Evolutionary conservation across 2,329 filamentous ascomycete species (phyloP), one percentile per base, ranked within the genome.

Genomic region (Fusarium nurragi): DNA sequence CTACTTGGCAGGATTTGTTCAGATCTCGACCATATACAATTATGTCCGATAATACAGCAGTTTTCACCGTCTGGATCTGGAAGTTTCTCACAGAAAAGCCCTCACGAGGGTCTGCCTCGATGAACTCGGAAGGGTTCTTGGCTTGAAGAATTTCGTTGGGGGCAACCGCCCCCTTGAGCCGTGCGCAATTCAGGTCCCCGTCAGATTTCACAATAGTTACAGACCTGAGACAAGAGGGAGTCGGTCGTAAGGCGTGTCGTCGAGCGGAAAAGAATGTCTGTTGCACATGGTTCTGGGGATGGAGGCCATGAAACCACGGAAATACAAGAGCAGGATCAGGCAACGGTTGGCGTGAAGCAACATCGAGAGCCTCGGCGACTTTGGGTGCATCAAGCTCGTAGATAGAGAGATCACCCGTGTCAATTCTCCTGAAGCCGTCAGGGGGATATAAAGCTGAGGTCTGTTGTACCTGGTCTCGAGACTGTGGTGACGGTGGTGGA

Each of bases 61-160:
- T 81, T 76, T 99, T 99, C 57, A 91, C 91, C 0, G 92, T 86
- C 77, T 99, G 95, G 36, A 98, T 98, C 71, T 98, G 94, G 74
- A 99, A 99, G 76, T 98, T 98, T 41, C 95, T 88, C 39, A 98
- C 94, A 6, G 93, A 97, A 74, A 98, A 98, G 10, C 95, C 95
- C 67, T 97, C 92, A 54, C 81, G 86, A 2, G 95, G 95, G 73
- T 99, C 95, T 37, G 90, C 85, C 39, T 97, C 92, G 60, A 93
- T 80, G 73, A 99, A 97, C 21, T 88, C 83, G 40, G 85, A 78
- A 16, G 78, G 77, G 4, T 73, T 74, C 4, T 76, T 75, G 1
- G 80, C 70, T 34, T 87, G 83, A 55, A 98, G 77, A 40, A 98
- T 83, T 76, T 98, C 95, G 2, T 91, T 86, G 0, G 93, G 90